Base-by-base conservation (phyloP, 139 green algal species). In the Chlamydomonas sphaeroides region DNA sequence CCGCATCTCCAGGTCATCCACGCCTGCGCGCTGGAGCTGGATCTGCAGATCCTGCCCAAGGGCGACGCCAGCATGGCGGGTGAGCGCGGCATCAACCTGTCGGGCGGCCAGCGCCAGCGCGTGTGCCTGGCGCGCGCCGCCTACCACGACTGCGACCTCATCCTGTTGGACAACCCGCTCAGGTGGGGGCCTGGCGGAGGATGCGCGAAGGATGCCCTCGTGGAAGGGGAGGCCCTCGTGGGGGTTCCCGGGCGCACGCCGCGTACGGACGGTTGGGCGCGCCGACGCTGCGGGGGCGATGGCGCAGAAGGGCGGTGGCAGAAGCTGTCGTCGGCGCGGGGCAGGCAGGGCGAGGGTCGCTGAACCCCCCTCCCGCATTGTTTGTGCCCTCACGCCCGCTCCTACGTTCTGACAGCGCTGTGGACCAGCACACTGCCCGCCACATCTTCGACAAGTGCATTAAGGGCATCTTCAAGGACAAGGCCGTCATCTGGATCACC, bases 61-160 rank as follows among this genome's bases (percentile, higher is more conserved):
- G 89, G 89, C n/a, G 90, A 93, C 70, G n/a, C 66, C 39, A 85
- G 75, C 70, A 86, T 90, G 81, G 91, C 90, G 20, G 91, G 91
- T 33, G 86, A 92, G 84, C 89, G 91, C n/a, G 91, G 91, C 69
- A 94, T 95, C 85, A 95, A 95, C 80, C 68, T 94, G 49, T 93
- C 88, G 49, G 91, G 91, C 35, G 91, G 91, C 15, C 91, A 94
- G 86, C 84, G 90, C 28, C 89, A 93, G 87, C 84, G 91, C 49
- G 78, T 94, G 11, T 87, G 83, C 78, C 76, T 94, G 51, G 91
- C 91, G 2, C 84, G 91, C 39, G 88, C 90, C 30, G 88, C 85
- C 35, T 94, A 95, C 80, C 78, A 86, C 65, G 80, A 89, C 45
- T 69, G 65, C 23, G 83, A 92, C 68, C 68, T 92, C 30, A 83